These are phyloP conservation scores for Candida taoyuanica DNA, from an alignment of 805 yeast species.

Conservation along the genomic window DNA sequence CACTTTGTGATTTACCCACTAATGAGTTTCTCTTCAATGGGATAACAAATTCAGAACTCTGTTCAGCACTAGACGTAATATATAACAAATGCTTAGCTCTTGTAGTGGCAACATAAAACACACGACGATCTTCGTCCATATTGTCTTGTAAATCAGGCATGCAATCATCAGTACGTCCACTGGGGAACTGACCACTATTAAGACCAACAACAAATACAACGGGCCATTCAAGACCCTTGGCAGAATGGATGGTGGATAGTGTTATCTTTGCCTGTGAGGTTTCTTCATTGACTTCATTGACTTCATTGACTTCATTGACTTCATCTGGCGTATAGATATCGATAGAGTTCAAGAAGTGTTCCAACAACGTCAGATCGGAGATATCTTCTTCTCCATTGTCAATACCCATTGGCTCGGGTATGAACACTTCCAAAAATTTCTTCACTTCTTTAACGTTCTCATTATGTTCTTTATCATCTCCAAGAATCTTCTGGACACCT, in stretches of 20 bases:
- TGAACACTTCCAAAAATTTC: constrained; percentile 33
- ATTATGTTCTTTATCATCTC: constrained; percentile 27
- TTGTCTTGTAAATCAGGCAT: constrained; percentile 16
- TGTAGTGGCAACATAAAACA: constrained; percentile 85
- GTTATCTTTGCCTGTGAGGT: no score
- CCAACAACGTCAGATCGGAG: constrained; percentile 21
- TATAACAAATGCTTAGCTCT: constrained; percentile 64
- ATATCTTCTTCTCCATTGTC: constrained; percentile 8
- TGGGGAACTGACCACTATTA: constrained; percentile 63
- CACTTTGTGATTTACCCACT: neutral
- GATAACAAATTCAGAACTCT: constrained; percentile 13
- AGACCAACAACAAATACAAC: constrained; percentile 78
- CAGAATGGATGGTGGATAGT: constrained; percentile 83
- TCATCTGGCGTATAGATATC: constrained; percentile 30
- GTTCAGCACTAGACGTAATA: constrained; percentile 26
- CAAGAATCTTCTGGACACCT: constrained; percentile 5
- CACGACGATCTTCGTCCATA: constrained; percentile 74
- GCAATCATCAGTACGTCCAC: constrained; percentile 33
- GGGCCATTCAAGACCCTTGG: constrained; percentile 96
- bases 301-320: constrained; percentile 22
- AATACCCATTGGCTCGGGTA: constrained; percentile 18
- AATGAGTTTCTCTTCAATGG: constrained; percentile 5
- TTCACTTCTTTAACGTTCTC: constrained; percentile 39
- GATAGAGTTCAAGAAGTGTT: constrained; percentile 33
- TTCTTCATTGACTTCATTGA: constrained; percentile 23